A percentile compares a stretch with the other conserved stretches of the same genome.
Conservation (phyloP, 2,329 filamentous ascomycete genomes). For the Macrophomina pseudophaseolina region DNA sequence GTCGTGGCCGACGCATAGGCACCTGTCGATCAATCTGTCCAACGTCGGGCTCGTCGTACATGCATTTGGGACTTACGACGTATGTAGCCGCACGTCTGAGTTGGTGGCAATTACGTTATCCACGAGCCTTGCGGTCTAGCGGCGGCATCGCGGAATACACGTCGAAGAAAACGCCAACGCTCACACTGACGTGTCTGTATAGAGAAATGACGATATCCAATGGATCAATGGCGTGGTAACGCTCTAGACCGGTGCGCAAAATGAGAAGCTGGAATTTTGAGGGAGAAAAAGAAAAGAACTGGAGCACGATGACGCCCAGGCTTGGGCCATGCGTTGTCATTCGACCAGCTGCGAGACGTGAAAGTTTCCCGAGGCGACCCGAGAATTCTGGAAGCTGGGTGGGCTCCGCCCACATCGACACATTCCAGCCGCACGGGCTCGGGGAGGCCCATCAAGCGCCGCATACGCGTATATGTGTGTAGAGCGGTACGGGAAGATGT, state of each 20-base stretch:
- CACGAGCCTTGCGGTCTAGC: neutral
- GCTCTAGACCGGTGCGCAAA: constrained; percentile 2
- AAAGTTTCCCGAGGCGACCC: constrained; percentile 13
- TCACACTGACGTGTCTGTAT: constrained; percentile 14
- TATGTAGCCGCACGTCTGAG: constrained; percentile 9
- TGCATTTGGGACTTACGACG: neutral
- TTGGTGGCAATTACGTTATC: constrained; percentile 17
- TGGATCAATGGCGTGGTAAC: neutral
- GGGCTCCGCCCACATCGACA: constrained; percentile 1
- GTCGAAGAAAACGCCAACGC: constrained; percentile 1
- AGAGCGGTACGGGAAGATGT: constrained; percentile 3
- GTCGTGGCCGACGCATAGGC: constrained; percentile 9
- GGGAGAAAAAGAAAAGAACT: constrained; percentile 4
- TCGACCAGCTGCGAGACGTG: neutral
- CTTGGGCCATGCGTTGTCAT: constrained; percentile 13
- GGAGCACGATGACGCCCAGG: constrained; percentile 10
- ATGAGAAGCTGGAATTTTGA: neutral
- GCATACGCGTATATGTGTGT: constrained; percentile 6
- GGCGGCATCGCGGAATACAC: neutral
- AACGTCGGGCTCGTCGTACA: constrained; percentile 16
- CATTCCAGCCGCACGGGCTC: constrained; percentile 11
- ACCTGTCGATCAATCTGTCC: constrained; percentile 19
- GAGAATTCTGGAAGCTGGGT: constrained; percentile 18
- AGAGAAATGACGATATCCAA: constrained; percentile 20
- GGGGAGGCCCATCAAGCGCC: constrained; percentile 3